Base-by-base conservation (phyloP, 2,329 filamentous ascomycete genomes). In the Clathrospora elynae region DNA sequence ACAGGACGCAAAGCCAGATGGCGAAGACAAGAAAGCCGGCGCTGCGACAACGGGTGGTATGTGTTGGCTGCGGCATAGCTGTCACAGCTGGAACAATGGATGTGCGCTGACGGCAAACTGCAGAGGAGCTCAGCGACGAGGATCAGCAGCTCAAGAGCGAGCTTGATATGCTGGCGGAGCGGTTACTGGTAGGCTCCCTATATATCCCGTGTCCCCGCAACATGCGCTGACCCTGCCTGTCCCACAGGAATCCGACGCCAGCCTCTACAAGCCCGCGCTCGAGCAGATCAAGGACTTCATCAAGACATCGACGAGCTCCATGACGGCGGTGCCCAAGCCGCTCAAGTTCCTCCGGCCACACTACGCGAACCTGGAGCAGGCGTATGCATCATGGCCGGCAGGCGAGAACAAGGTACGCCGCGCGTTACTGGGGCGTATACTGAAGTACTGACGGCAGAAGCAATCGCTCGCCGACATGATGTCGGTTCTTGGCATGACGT, bases 241-340 rank as follows among this genome's bases (percentile, higher is more conserved):
- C 24, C 28, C 32, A 3, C 64, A 95, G 89, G 93, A 97, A 77
- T 80, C 86, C 56, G 88, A 97, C 74, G 80, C 81, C 56, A 85
- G 84, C 46, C 86, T 97, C 59, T 96, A 97, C 78, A 92, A 91
- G 71, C 83, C 91, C 46, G 88, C 93, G 40, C 79, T 99, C 58
- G 91, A 97, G 73, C 87, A 90, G 58, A 96, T 99, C 84, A 97
- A 96, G 78, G 90, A 86, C 65, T 95, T 90, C 68, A 99, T 99
- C 79, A 97, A 96, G 79, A 99, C 93, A 42, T 96, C 93, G 47
- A 99, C 93, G 57, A 97, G 91, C 46, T 99, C 95, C 31, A 99
- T 99, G 93, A 99, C 93, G 34, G 93, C 93, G 47, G 93, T 99
- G 51, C 93, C 95, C 16, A 99, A 99, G 75, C 93, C 93, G 22